phyloP scores from a whole-genome alignment of 305 asterid species.

The Fraxinus xanthoxyloides region DNA sequence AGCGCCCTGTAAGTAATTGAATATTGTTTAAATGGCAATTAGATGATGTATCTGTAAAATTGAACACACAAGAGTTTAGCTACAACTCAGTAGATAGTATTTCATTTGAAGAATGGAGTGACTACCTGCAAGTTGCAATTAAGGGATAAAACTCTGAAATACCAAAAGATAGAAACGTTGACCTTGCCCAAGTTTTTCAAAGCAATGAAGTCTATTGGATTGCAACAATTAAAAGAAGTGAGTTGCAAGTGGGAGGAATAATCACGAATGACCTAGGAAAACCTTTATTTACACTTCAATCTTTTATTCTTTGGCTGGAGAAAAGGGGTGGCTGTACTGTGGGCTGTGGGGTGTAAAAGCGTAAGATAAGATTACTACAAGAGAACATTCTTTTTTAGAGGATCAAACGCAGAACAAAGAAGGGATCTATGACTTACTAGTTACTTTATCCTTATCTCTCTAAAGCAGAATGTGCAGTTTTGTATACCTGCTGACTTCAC shows the following conservation, averaged over 20 bases:
- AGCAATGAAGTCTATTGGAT: not conserved
- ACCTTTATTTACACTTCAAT: not conserved
- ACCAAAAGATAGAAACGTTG: not conserved
- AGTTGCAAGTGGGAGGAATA: not conserved
- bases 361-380: not conserved
- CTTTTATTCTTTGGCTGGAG: not conserved
- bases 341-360: not conserved
- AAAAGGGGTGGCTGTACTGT: not conserved
- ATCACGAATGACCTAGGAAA: too few species aligned
- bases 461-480: not conserved
- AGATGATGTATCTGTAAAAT: too few species aligned
- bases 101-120: not conserved
- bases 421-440: not conserved
- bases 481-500: not conserved
- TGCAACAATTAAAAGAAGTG: not conserved
- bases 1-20: constrained; percentile 75
- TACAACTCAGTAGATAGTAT: not conserved
- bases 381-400: not conserved
- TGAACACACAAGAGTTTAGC: not conserved
- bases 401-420: not conserved
- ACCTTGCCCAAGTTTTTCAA: not conserved
- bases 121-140: not conserved
- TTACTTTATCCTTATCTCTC: not conserved
- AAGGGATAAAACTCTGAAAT: not conserved
- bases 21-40: constrained; percentile 1